Conservation (phyloP, 2,329 filamentous ascomycete species). For the Epichloe bromicola region DNA sequence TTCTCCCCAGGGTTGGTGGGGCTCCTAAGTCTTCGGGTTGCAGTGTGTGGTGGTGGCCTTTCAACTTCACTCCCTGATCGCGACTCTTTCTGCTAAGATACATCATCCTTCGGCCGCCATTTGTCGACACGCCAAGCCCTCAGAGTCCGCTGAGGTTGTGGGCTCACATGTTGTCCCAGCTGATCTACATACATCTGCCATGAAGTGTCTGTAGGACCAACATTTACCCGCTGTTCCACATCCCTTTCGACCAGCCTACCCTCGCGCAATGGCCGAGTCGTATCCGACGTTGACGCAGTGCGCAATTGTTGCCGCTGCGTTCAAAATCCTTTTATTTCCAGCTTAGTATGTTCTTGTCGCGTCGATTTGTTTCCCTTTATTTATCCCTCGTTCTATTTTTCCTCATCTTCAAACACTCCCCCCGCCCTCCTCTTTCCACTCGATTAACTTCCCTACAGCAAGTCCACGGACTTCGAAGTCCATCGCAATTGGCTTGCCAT, state of each 20-base stretch:
- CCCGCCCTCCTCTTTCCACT: background rate
- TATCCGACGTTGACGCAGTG: constrained; percentile 85
- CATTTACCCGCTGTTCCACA: background rate
- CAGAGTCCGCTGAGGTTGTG: background rate
- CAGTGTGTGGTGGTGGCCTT: background rate
- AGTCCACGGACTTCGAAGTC: constrained; percentile 98
- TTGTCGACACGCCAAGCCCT: background rate
- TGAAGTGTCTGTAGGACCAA: background rate
- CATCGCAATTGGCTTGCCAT: constrained; percentile 98
- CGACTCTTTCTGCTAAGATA: background rate
- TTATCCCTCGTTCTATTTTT: background rate
- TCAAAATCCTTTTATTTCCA: constrained; percentile 87
- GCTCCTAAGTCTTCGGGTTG: background rate
- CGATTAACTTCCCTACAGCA: constrained; percentile 40
- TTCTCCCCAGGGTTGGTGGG: background rate
- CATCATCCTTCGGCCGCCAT: background rate
- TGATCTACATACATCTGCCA: background rate
- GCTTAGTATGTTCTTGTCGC: constrained; percentile 61
- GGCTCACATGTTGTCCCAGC: background rate
- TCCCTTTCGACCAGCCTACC: background rate
- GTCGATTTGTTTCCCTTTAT: no score
- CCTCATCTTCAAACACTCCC: background rate
- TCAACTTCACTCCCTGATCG: background rate
- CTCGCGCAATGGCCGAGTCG: constrained; percentile 53
- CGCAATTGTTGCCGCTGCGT: constrained; percentile 70